Evolutionary conservation across 192 early-diverging fungal genomes (phyloP), one percentile per base, ranked within the genome.

Genomic region (Gryganskiella cystojenkinii): DNA sequence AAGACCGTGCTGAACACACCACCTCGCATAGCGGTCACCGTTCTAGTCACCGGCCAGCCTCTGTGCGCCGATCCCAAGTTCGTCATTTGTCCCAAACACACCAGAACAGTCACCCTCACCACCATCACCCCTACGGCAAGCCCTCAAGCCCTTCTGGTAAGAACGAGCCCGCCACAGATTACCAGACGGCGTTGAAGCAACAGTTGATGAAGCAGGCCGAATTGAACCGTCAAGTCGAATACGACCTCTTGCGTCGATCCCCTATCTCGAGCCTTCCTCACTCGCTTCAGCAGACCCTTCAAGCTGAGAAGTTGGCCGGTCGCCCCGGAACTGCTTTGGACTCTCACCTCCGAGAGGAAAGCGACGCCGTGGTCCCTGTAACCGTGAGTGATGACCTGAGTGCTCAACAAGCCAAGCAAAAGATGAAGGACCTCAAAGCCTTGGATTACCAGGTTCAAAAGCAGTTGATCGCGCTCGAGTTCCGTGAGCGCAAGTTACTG

Each of bases 91-190:
- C 74, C 2, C 66, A 68, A 30, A 65, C 74, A 13, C 74, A 78
- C 27, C 74, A 78, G 33, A 78, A 78, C 65, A 78, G 61, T 56
- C 74, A 78, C 46, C 74, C 74, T 46, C 74, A 78, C 42, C 66
- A 68, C n/a, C 74, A 78, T 28, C 74, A 78, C 30, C 74, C 74
- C 0, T 78, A 78, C 25, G 74, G 74, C 40, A 78, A 78, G 65
- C 74, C 74, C 17, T 37, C 66, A 5, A 69, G 66, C 45, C 66
- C 66, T 3, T 60, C 65, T 22, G 60, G 60, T 22, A 78, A 78
- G 66, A 64, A 50, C 22, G 74, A 78, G 5, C 66, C 74, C 11
- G 52, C 66, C 14, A 68, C 69, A 61, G 74, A 78, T 49, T 78
- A 69, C 54, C 74, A 78, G 42, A 64, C 61, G 55, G 61, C 61